Evolutionary conservation across 257 asterid genomes (phyloP), one percentile per base, ranked within the genome.

Genomic region (Henckelia pumila): DNA sequence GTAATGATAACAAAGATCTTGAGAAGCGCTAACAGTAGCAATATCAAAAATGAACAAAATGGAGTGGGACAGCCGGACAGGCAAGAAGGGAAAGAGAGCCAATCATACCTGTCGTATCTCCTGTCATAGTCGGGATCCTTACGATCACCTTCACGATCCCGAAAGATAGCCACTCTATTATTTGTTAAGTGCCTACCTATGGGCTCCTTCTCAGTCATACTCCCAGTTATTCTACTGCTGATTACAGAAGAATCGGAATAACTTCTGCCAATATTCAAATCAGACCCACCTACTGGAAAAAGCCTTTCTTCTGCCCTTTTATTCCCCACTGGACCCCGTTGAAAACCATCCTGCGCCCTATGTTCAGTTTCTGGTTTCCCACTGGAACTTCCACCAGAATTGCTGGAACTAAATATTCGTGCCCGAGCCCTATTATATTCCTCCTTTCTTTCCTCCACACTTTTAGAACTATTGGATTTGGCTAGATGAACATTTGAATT

Each of bases 361-460:
- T 82, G 73, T 76, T 83, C 88, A 79, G 66, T 79, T 76, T 84
- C 99, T 58, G 76, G 77, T 78, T 81, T 91, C 52, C 73, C 82
- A 73, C 77, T 76, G 32, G 81, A 70, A 77, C 79, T 81, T 73
- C 83, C 96, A 73, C 73, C 72, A 30, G 86, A 74, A 81, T 77
- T 90, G 71, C 73, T 91, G 40, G 95, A 83, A 77, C 83, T 95
- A 74, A 95, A 95, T 75, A 95, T 95, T 26, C 99, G 88, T 67
- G 98, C 99, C 67, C 99, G 88, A 23, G 99, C 99, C 85, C 84
- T 89, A 69, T 84, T 89, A 72, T 95, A 95, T 78, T 95, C 98
- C 83, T 95, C 99, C 70, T 95, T 91, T 19, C 98, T 86, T 82
- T 95, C 99, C 83, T 95, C 99, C 68, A 95, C 94, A 67, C 92